phyloP scores from a whole-genome alignment of 208 protist genomes.

The Leishmania major region DNA sequence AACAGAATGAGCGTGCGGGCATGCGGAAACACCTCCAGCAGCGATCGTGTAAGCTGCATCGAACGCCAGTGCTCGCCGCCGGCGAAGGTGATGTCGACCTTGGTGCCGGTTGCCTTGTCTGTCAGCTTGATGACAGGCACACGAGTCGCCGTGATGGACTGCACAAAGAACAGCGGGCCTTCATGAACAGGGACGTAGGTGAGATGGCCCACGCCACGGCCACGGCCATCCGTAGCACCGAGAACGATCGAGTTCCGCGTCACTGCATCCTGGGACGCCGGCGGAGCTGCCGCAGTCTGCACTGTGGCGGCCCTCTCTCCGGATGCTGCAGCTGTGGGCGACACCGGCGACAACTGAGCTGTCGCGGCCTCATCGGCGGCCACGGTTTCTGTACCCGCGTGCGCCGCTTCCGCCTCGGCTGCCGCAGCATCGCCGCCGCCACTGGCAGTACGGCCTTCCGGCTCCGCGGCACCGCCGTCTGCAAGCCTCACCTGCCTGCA shows the following conservation, averaged over 20 bases:
- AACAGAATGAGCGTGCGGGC: slow-evolving; percentile 78
- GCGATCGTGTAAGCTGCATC: slow-evolving; percentile 73
- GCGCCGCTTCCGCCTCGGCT: slow-evolving; percentile 3
- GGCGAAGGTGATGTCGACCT: slow-evolving; percentile 84
- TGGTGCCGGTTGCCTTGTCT: slow-evolving; percentile 60
- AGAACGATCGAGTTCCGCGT: background rate
- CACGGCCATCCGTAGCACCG: background rate
- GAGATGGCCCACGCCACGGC: slow-evolving; percentile 17
- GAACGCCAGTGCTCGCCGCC: slow-evolving; percentile 88
- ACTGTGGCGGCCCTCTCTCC: background rate
- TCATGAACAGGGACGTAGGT: slow-evolving; percentile 59
- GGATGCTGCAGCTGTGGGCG: background rate
- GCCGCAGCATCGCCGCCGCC: slow-evolving; percentile 1
- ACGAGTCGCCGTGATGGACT: slow-evolving; percentile 77
- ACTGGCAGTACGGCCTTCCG: background rate
- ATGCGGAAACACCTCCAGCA: slow-evolving; percentile 65
- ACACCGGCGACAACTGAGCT: background rate
- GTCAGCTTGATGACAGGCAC: slow-evolving; percentile 88
- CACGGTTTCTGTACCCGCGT: background rate
- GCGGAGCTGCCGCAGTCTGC: background rate
- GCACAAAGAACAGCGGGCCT: slow-evolving; percentile 66
- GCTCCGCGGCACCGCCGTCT: background rate
- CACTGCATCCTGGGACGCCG: background rate
- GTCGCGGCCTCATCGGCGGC: background rate
- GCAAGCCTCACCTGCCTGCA: background rate